These are phyloP conservation scores for Cynara cardunculus DNA, from an alignment of 129 eudicot genomes.

Conservation along the genomic window DNA sequence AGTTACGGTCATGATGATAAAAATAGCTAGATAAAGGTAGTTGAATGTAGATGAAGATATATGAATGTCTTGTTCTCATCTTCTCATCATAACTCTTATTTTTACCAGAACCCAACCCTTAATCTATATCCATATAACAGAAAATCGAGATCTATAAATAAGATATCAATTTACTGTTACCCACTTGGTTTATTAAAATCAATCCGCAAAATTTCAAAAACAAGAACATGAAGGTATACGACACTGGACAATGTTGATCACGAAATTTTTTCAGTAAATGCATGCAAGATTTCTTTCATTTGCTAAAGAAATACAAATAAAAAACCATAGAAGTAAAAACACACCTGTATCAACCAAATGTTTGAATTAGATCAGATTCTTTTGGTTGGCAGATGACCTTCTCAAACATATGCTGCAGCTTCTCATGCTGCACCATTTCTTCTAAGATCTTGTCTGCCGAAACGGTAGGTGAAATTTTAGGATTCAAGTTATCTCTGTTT, in stretches of 20 bases:
- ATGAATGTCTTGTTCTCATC: no score
- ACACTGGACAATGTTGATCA: background rate
- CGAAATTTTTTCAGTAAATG: background rate
- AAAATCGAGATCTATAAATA: background rate
- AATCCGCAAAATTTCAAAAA: background rate
- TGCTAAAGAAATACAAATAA: background rate
- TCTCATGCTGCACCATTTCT: constrained; percentile 43
- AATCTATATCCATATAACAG: background rate
- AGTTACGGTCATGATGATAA: no score
- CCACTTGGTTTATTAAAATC: background rate
- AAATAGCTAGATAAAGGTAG: no score
- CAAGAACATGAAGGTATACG: background rate
- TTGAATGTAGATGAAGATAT: no score
- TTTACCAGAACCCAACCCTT: no score
- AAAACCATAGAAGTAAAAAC: background rate
- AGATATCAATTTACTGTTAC: background rate
- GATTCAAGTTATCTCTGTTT: constrained; percentile 12
- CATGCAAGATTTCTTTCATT: background rate
- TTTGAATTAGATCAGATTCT: constrained; percentile 36
- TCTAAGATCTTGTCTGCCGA: constrained; percentile 50
- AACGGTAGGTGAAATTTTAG: constrained; percentile 11
- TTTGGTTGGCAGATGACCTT: constrained; percentile 62
- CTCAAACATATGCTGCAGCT: constrained; percentile 41
- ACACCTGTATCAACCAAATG: constrained; percentile 21
- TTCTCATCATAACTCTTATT: no score